Conservation (phyloP, 2,329 filamentous ascomycete genomes). For the Fusarium staphyleae region DNA sequence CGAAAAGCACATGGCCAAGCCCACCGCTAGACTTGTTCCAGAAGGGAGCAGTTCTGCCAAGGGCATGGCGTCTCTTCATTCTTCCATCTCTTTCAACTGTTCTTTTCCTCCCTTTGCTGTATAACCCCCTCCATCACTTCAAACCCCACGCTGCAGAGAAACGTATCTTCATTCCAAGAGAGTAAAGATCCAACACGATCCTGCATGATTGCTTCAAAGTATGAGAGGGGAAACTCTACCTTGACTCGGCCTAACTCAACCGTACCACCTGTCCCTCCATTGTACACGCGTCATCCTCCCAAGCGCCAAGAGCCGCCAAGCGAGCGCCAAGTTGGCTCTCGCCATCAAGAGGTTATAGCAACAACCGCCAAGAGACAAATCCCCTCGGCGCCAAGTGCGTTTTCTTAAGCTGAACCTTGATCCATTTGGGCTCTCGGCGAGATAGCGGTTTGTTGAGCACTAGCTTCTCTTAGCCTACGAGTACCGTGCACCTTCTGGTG, state of each 20-base stretch:
- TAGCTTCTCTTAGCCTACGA: not conserved
- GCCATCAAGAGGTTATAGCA: conserved; percentile 25
- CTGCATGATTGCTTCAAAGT: not conserved
- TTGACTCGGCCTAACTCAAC: conserved; percentile 16
- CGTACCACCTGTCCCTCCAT: conserved; percentile 11
- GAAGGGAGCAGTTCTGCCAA: conserved; percentile 19
- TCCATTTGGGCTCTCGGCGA: conserved; percentile 29
- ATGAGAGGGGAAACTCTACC: conserved; percentile 1
- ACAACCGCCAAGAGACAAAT: conserved; percentile 16
- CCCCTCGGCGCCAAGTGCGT: conserved; percentile 23
- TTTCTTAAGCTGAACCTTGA: conserved; percentile 35
- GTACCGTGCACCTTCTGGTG: conserved; percentile 7
- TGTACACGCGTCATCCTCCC: conserved; percentile 27
- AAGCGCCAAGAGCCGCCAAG: conserved; percentile 29
- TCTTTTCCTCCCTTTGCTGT: too few relatives aligned
- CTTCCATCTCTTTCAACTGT: not conserved
- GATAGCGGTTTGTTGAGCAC: conserved; percentile 25
- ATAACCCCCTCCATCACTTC: conserved; percentile 5
- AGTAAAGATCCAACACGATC: conserved; percentile 8
- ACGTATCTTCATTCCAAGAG: conserved; percentile 1
- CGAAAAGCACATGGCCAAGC: conserved; percentile 17
- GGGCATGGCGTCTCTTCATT: not conserved
- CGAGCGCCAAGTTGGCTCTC: conserved; percentile 13
- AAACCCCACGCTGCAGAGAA: conserved; percentile 10
- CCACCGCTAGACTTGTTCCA: conserved; percentile 25